Percentiles rank a stretch among this genome's conserved stretches.
Evolutionary conservation across 2,329 filamentous ascomycete genomes (phyloP).

Genomic region (Alternaria panax): DNA sequence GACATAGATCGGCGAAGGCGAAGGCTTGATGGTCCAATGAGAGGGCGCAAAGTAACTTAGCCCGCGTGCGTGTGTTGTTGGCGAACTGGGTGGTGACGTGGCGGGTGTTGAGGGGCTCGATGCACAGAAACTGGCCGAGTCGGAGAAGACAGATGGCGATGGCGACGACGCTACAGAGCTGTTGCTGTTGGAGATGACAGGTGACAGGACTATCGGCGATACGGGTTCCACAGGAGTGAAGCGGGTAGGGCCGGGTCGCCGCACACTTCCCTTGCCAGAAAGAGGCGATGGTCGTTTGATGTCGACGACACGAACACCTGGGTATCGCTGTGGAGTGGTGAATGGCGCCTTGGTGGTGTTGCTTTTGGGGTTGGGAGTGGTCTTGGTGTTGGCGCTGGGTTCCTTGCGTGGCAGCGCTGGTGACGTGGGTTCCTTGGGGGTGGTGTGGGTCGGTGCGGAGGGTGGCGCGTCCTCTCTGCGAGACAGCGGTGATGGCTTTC

Average conservation of each 20-base stretch:
- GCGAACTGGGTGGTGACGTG: constrained; percentile 27
- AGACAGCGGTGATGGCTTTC: constrained; percentile 34
- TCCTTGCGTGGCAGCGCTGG: constrained; percentile 4
- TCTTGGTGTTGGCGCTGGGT: neutral
- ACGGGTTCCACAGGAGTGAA: constrained; percentile 9
- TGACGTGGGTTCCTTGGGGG: constrained; percentile 7
- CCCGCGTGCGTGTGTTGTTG: constrained; percentile 15
- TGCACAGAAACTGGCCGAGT: constrained; percentile 19
- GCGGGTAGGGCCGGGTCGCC: constrained; percentile 10
- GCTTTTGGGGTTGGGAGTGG: constrained; percentile 1
- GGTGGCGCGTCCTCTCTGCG: constrained; percentile 28
- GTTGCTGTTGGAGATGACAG: constrained; percentile 13
- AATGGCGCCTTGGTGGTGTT: neutral
- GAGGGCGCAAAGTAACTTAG: constrained; percentile 18
- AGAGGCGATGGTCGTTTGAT: constrained; percentile 14
- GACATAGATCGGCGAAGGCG: constrained; percentile 17
- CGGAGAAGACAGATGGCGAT: constrained; percentile 25
- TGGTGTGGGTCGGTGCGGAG: constrained; percentile 18
- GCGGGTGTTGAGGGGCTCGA: constrained; percentile 25
- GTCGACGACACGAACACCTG: neutral
- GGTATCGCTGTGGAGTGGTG: neutral
- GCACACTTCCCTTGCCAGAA: constrained; percentile 11
- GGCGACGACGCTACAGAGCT: constrained; percentile 19
- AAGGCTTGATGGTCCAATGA: constrained; percentile 16
- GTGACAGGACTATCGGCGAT: constrained; percentile 21